A percentile compares a stretch with the other conserved stretches of the same genome.
phyloP scores from a whole-genome alignment of 2,329 filamentous ascomycete genomes.

The Pseudogymnoascus sp. region DNA sequence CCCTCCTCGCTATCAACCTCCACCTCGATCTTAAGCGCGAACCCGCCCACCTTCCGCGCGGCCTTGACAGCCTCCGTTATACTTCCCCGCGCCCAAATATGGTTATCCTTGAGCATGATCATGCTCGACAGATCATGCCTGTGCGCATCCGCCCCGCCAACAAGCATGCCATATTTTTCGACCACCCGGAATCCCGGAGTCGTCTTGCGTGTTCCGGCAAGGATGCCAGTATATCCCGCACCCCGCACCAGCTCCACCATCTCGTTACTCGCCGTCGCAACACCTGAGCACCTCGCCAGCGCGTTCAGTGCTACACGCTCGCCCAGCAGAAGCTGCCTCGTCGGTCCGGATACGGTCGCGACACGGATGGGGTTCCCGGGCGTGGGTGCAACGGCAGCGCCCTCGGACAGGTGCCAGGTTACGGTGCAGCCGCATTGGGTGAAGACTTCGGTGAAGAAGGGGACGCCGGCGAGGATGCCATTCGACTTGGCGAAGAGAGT shows the following conservation, averaged over 20 bases:
- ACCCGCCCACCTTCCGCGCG: constrained; percentile 77
- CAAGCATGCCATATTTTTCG: constrained; percentile 96
- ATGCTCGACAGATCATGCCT: constrained; percentile 86
- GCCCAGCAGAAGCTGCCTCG: constrained; percentile 69
- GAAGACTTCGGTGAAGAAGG: constrained; percentile 95
- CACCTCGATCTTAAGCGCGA: constrained; percentile 90
- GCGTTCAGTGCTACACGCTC: constrained; percentile 90
- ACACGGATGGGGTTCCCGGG: constrained; percentile 47
- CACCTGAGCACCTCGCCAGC: constrained; percentile 81
- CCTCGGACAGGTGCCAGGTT: constrained; percentile 78
- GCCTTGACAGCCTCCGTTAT: constrained; percentile 81
- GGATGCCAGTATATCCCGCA: constrained; percentile 69
- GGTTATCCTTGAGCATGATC: constrained; percentile 99
- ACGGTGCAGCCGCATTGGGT: constrained; percentile 83
- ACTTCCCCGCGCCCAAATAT: constrained; percentile 83
- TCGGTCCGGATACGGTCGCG: constrained; percentile 80
- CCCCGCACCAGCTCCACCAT: constrained; percentile 50
- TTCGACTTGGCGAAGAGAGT: constrained; percentile 63
- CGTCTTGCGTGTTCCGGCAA: constrained; percentile 96
- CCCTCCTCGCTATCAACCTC: constrained; percentile 85
- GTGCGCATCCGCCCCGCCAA: constrained; percentile 87
- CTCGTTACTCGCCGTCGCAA: constrained; percentile 62
- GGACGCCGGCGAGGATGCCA: constrained; percentile 82
- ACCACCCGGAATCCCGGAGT: constrained; percentile 92
- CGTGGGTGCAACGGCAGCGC: constrained; percentile 56